Base-by-base conservation (phyloP, 2,329 filamentous ascomycete genomes). In the Ophiostoma piceae region DNA sequence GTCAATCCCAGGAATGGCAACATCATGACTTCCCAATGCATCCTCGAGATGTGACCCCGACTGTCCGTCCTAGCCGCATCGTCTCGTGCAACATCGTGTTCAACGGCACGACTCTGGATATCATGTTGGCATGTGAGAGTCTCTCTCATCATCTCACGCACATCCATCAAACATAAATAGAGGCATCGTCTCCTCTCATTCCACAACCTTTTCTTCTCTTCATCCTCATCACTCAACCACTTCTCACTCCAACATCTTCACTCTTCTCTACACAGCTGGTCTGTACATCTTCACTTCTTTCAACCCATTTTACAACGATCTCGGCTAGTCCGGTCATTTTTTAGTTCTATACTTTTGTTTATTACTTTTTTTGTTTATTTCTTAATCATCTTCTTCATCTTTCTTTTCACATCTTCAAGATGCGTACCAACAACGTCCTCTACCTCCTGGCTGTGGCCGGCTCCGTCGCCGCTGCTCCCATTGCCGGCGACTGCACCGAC, bases 221-320 rank as follows among this genome's bases (percentile, higher is more conserved):
- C 22, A 57, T 57, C 22, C 51, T 57, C 51, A 57, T 57, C 51
- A 57, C 51, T 57, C 51, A 26, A 26, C 9, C 22, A 57, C 51
- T 57, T 57, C 22, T 29, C 51, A 57, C 51, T 57, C 51, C 51
- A 57, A 57, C 51, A 57, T 26, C 22, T 57, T 57, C 16, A 47
- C 16, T 47, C 19, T 26, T 26, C 51, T 57, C 51, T 57, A 12
- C 51, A 57, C 51, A 57, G 51, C 51, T 57, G 51, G 51, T 57
- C 51, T 57, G 51, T 57, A 26, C 22, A 57, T 57, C 47, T 57
- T 57, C 22, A 26, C 51, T 57, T 29, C 11, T 57, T 57, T 22
- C 12, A 57, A 26, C 51, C 11, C 51, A 29, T 57, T 26, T 14
- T n/a, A 7, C 19, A 7, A 19, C 19, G 19, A 57, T 57, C 9